Base-by-base conservation (phyloP, 768 basidiomycete species). In the Erythrobasidium yunnanense region DNA sequence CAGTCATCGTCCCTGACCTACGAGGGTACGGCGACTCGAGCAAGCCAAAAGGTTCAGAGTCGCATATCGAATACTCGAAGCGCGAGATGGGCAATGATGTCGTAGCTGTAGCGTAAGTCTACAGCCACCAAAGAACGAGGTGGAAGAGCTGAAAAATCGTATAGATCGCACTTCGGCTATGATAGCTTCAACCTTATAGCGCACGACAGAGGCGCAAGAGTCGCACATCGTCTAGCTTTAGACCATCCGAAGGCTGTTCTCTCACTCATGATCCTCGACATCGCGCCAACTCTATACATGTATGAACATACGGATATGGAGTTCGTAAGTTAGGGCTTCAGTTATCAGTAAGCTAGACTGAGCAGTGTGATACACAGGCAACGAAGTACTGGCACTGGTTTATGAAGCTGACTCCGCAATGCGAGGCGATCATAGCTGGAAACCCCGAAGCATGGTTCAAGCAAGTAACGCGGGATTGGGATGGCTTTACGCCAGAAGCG, bases 121-220 rank as follows among this genome's bases (percentile, higher is more conserved):
- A 25, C n/a, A 25, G 22, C 66, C 27, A n/a, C 38, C 20, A 46
- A 17, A 17, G 8, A 35, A 11, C 11, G 4, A 29, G 6, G 23
- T 51, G 22, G 6, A 23, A 17, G 22, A 23, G 11, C 51, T 33
- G 52, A 38, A 25, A 20, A 11, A 13, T 51, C 15, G 22, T 30
- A 22, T 46, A 75, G 74, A 70, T 47, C 70, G 17, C 66, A 71
- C 30, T 70, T 72, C n/a, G 71, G 71, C 15, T 70, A 68, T 27
- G 62, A 66, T 1, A 45, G 35, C 6, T 75, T 76, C 65, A 68
- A 66, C 45, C 27, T 76, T 5, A 60, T 75, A 0, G 73, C 66
- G 0, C 75, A 76, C 60, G 76, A 76, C 60, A 68, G 76, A 29
- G 75, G 76, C 11, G 75, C 73, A 0, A 60, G 76, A 35, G 75